Evolutionary conservation across 768 basidiomycete genomes (phyloP).

Genomic region (Mycena polygramma): DNA sequence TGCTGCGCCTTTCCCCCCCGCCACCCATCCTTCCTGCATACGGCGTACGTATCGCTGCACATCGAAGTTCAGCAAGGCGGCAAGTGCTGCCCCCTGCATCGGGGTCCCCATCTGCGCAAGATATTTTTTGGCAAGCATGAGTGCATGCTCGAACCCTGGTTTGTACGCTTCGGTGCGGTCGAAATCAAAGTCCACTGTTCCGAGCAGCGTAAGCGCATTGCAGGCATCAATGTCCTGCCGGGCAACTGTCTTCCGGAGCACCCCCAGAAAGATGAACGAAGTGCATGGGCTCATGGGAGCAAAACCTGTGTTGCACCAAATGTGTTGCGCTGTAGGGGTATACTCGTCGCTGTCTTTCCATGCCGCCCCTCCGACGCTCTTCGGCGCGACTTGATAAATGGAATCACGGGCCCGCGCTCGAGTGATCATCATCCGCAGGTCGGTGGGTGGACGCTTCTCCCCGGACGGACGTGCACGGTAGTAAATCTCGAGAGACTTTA

Average conservation of each 20-base stretch:
- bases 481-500: constrained; percentile 11
- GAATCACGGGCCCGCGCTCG: not conserved
- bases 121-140: not conserved
- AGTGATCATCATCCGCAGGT: constrained; percentile 9
- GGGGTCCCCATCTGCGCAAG: constrained; percentile 3
- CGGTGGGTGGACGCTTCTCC: not conserved
- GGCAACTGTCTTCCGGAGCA: constrained; percentile 12
- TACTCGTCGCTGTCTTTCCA: constrained; percentile 17
- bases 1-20: not conserved
- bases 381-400: constrained; percentile 17
- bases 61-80: constrained; percentile 14
- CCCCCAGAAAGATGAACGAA: constrained; percentile 12
- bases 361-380: constrained; percentile 18
- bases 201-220: constrained; percentile 14
- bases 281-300: constrained; percentile 12
- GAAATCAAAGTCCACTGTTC: constrained; percentile 20
- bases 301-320: not conserved
- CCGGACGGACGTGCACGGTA: not conserved
- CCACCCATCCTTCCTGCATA: constrained; percentile 18
- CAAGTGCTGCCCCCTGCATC: constrained; percentile 20
- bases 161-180: not conserved
- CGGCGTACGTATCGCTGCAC: constrained; percentile 19
- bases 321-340: too few species aligned
- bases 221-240: constrained; percentile 6
- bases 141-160: not conserved